phyloP scores from a whole-genome alignment of 208 protist species.

The Trypanosoma melophagium region DNA sequence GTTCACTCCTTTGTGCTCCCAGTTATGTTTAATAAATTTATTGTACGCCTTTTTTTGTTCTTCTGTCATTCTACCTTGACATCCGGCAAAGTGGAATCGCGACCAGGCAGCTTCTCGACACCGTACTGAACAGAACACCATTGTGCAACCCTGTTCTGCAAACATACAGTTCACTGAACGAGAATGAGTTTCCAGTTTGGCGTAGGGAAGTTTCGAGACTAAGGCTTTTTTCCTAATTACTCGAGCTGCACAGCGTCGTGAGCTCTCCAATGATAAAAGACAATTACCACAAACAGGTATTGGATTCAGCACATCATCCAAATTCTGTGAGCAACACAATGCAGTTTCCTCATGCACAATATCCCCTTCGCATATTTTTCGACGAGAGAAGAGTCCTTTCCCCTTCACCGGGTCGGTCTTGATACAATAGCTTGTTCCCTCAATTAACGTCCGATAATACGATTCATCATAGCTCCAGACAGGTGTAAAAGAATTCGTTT shows the following conservation, averaged over 20 bases:
- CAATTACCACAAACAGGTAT: slow-evolving; percentile 57
- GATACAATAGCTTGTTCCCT: slow-evolving; percentile 42
- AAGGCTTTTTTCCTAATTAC: slow-evolving; percentile 35
- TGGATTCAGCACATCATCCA: slow-evolving; percentile 46
- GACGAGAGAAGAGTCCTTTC: slow-evolving; percentile 54
- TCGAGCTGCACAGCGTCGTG: slow-evolving; percentile 39
- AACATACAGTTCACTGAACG: slow-evolving; percentile 38
- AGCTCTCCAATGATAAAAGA: slow-evolving; percentile 61
- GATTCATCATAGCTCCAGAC: slow-evolving; percentile 50
- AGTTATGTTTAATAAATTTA: slow-evolving; percentile 40
- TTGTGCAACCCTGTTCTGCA: slow-evolving; percentile 42
- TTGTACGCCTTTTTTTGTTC: slow-evolving; percentile 38
- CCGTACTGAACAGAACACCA: slow-evolving; percentile 56
- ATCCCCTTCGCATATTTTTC: slow-evolving; percentile 33
- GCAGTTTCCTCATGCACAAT: slow-evolving; percentile 67
- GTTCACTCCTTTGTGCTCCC: slow-evolving; percentile 65
- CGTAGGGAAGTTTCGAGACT: slow-evolving; percentile 34
- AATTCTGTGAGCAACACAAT: slow-evolving; percentile 73
- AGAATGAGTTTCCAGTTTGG: slow-evolving; percentile 22
- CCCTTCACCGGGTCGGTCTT: slow-evolving; percentile 58
- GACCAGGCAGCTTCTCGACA: slow-evolving; percentile 50
- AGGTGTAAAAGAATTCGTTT: background rate
- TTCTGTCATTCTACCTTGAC: slow-evolving; percentile 42
- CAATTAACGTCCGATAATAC: slow-evolving; percentile 41
- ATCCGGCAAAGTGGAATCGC: slow-evolving; percentile 45